These are phyloP conservation scores for Micractinium sp. DNA, from an alignment of 139 green algal genomes.

Conservation along the genomic window DNA sequence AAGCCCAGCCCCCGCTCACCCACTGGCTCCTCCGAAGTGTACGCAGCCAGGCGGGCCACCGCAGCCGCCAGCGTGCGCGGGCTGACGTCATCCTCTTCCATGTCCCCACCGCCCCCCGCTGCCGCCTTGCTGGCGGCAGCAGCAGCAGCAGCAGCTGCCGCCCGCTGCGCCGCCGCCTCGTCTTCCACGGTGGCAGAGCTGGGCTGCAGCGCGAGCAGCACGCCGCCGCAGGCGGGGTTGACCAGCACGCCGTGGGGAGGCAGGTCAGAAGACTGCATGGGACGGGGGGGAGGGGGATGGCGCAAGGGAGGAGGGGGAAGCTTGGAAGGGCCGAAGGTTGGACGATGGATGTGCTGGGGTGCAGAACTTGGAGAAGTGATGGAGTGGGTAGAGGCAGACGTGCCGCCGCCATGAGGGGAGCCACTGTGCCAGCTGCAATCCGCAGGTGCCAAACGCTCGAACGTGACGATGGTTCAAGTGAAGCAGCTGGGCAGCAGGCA, in stretches of 20 bases:
- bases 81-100: conserved; percentile 55
- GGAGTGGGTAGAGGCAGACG: neutral
- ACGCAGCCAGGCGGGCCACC: conserved; percentile 65
- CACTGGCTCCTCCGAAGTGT: conserved; percentile 53
- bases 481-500: neutral
- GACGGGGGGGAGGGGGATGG: neutral
- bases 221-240: conserved; percentile 2
- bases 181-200: neutral
- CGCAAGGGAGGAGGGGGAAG: fast-evolving
- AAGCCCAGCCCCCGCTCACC: neutral
- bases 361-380: neutral
- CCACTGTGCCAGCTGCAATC: too few relatives aligned
- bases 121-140: neutral
- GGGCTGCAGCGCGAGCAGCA: conserved; percentile 57
- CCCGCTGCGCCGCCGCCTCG: conserved; percentile 16
- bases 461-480: neutral
- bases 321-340: neutral
- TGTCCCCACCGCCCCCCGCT: neutral
- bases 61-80: conserved; percentile 67
- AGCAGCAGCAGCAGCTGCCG: neutral
- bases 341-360: neutral
- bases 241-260: conserved; percentile 47
- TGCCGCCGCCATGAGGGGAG: neutral
- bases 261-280: conserved; percentile 38
- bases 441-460: too few relatives aligned